A percentile compares a stretch with the other conserved stretches of the same genome.
Evolutionary conservation across 2,329 filamentous ascomycete species (phyloP).

Genomic region (Ophiostoma ips): DNA sequence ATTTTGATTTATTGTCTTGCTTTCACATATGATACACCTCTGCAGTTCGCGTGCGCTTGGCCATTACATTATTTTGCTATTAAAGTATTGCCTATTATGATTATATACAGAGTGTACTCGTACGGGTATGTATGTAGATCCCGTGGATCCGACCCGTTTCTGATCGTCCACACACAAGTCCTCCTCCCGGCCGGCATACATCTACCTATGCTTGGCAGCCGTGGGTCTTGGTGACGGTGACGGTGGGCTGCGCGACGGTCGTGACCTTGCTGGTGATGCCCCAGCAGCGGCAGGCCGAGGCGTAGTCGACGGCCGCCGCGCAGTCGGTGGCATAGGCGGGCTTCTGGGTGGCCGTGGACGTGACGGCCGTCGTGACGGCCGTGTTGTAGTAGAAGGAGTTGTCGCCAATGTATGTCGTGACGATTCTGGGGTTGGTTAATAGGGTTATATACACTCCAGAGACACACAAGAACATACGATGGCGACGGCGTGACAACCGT

Average conservation of each 20-base stretch:
- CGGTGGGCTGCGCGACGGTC: constrained; percentile 26
- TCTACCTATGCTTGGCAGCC: not conserved
- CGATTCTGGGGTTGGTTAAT: too few relatives aligned
- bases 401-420: constrained; percentile 9
- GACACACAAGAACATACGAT: constrained; percentile 19
- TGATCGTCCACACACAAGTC: too few relatives aligned
- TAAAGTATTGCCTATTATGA: too few relatives aligned
- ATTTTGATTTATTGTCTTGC: not conserved
- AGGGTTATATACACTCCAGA: too few relatives aligned
- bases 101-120: too few relatives aligned
- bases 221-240: constrained; percentile 27
- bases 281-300: constrained; percentile 31
- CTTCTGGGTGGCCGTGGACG: constrained; percentile 20
- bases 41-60: too few relatives aligned
- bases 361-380: constrained; percentile 25
- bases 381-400: not conserved
- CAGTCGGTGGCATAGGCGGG: constrained; percentile 29
- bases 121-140: too few relatives aligned
- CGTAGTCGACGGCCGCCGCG: constrained; percentile 22
- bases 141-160: not conserved
- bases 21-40: not conserved
- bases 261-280: constrained; percentile 26
- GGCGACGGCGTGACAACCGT: constrained; percentile 27
- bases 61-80: too few relatives aligned
- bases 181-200: too few relatives aligned